Percentiles rank a stretch among this genome's conserved stretches.
phyloP scores from a whole-genome alignment of 1,284 basidiomycete genomes.

The Cutaneotrichosporon sp. region DNA sequence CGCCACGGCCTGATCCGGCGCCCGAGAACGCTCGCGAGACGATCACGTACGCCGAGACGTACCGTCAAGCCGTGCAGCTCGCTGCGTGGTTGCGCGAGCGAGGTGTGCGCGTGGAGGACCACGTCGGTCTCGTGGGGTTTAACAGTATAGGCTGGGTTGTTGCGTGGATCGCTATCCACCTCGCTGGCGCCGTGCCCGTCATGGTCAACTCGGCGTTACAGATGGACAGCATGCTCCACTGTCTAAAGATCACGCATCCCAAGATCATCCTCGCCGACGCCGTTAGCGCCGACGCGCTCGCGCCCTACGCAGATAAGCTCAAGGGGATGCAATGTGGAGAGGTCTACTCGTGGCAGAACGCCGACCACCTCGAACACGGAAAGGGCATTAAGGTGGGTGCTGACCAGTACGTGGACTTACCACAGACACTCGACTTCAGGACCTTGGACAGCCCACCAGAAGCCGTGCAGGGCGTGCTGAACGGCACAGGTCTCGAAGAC shows the following conservation, averaged over 20 bases:
- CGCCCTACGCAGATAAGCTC: not conserved
- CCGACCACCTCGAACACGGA: slow-evolving; percentile 6
- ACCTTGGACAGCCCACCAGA: not conserved
- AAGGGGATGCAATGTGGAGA: not conserved
- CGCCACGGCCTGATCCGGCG: slow-evolving; percentile 16
- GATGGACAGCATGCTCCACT: slow-evolving; percentile 20
- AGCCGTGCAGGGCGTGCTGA: slow-evolving; percentile 2
- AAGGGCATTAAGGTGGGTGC: slow-evolving; percentile 3
- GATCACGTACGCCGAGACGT: slow-evolving; percentile 28
- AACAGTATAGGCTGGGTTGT: slow-evolving; percentile 32
- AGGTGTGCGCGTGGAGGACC: slow-evolving; percentile 27
- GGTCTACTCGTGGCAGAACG: slow-evolving; percentile 9
- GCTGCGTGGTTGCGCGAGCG: slow-evolving; percentile 33
- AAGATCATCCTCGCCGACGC: slow-evolving; percentile 33
- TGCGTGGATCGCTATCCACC: slow-evolving; percentile 31
- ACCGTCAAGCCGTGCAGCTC: slow-evolving; percentile 20
- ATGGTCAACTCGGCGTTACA: slow-evolving; percentile 33
- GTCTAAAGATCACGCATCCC: slow-evolving; percentile 26
- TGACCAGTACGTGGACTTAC: slow-evolving; percentile 30
- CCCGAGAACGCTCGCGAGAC: slow-evolving; percentile 9
- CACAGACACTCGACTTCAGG: slow-evolving; percentile 36
- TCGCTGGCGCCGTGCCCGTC: slow-evolving; percentile 39
- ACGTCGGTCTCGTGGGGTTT: slow-evolving; percentile 35
- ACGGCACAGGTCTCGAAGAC: slow-evolving; percentile 12
- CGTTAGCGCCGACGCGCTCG: slow-evolving; percentile 11